Evolutionary conservation across 768 basidiomycete species (phyloP).

Genomic region (Phaffia tasmanica): DNA sequence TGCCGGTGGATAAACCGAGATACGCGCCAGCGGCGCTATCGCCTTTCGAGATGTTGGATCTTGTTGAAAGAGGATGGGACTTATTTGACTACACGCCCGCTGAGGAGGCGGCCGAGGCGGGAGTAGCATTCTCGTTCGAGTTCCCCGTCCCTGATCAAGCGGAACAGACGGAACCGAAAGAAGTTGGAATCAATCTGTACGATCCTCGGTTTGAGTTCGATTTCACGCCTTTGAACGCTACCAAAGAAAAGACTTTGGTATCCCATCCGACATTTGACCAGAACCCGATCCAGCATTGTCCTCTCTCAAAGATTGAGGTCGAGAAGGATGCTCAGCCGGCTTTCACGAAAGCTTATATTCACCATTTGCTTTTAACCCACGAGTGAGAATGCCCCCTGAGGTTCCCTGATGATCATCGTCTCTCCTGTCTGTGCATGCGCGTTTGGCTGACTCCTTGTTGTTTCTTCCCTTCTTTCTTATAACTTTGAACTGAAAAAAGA

Average conservation of each 20-base stretch:
- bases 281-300: constrained; percentile 2
- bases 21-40: neutral
- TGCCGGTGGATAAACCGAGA: neutral
- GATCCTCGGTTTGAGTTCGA: constrained; percentile 7
- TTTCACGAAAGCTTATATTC: constrained; percentile 7
- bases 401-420: neutral
- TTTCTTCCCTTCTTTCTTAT: neutral
- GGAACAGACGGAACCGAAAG: neutral
- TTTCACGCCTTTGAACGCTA: neutral
- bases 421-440: neutral
- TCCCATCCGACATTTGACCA: neutral
- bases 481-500: neutral
- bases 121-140: constrained; percentile 1
- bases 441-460: neutral
- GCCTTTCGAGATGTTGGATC: neutral
- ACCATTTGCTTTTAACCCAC: constrained; percentile 18
- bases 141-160: constrained; percentile 1
- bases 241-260: neutral
- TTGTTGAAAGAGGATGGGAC: neutral
- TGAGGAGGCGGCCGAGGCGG: constrained; percentile 9
- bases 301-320: neutral
- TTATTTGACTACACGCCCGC: constrained; percentile 12
- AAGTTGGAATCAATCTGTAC: constrained; percentile 14
- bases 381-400: constrained; percentile 6
- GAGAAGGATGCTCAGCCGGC: neutral